Base-by-base conservation (phyloP, 1,284 basidiomycete genomes). In the Malassezia arunalokei region DNA sequence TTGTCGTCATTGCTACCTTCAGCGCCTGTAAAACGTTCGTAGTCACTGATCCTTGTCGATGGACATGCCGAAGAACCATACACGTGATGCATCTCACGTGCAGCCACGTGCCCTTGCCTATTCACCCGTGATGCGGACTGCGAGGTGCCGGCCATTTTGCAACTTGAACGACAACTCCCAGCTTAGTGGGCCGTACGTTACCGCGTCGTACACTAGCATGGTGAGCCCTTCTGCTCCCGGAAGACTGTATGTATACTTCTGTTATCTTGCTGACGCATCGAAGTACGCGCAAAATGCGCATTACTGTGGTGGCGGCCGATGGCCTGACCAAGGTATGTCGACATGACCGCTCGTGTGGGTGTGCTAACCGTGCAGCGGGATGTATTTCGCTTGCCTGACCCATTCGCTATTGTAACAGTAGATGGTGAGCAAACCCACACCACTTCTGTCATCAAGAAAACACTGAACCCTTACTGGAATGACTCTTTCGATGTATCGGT, bases 341-440 rank as follows among this genome's bases (percentile, higher is more conserved):
- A 40, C 1, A 12, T 28, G 3, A 6, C n/a, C 43, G 15, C 14
- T 20, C 15, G 11, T 15, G 33, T 35, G 33, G 11, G 33, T 35
- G 33, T 35, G 33, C 33, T 42, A 20, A 40, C 45, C 39, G 28
- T 17, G 11, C 49, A 53, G 57, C 62, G 70, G 30, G 69, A 69
- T 46, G 66, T 66, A 40, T 65, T 66, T 33, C 89, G 87, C 48
- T 81, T 92, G 8, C 89, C 89, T 1, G 88, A 91, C 71, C 89
- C 90, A 14, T 94, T 94, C 70, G 88, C 89, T 9, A 87, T 94
- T 64, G 84, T 92, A 68, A 91, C 87, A 20, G 88, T 92, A 37
- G 89, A 94, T 66, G 87, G 86, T 30, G 87, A 91, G 74, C 87
- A 92, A 76, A 91, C 88, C 1, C 85, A 88, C 65, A 90, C 89